A percentile compares a stretch with the other conserved stretches of the same genome.
These are phyloP conservation scores for Ascochyta lentis DNA, from an alignment of 2,329 filamentous ascomycete species.

Conservation along the genomic window DNA sequence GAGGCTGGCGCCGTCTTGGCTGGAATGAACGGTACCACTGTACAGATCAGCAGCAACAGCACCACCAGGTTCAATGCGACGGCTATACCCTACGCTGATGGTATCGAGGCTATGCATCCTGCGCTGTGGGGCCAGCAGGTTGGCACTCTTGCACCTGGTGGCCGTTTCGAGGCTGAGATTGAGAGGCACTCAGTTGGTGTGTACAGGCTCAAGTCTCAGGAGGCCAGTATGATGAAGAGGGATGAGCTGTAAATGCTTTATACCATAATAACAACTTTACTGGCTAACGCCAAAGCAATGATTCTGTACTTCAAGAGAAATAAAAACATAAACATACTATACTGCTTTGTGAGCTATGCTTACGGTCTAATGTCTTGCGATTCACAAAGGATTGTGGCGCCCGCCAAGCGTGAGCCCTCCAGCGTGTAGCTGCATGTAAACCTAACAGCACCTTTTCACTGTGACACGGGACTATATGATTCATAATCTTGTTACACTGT, in stretches of 20 bases:
- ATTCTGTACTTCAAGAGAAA: background rate
- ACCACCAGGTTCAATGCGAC: constrained; percentile 58
- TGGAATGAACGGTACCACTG: constrained; percentile 53
- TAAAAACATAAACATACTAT: too few species aligned
- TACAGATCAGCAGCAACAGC: constrained; percentile 40
- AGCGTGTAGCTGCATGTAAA: background rate
- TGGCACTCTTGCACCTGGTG: constrained; percentile 53
- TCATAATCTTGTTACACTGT: background rate
- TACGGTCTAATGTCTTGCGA: too few species aligned
- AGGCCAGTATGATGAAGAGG: constrained; percentile 44
- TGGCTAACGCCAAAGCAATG: too few species aligned
- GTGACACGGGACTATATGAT: background rate
- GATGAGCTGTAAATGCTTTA: constrained; percentile 52
- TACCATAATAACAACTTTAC: background rate
- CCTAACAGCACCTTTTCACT: background rate
- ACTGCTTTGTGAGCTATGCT: too few species aligned
- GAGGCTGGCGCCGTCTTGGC: constrained; percentile 55
- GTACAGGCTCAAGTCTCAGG: constrained; percentile 53
- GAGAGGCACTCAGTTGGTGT: constrained; percentile 59
- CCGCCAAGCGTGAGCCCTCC: background rate
- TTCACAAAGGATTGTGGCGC: background rate
- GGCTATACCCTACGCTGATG: constrained; percentile 56
- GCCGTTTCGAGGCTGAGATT: constrained; percentile 54
- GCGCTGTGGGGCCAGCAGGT: constrained; percentile 57
- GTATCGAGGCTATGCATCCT: constrained; percentile 52